Evolutionary conservation across 2,329 filamentous ascomycete genomes (phyloP).

Genomic region (Fusarium acutatum): DNA sequence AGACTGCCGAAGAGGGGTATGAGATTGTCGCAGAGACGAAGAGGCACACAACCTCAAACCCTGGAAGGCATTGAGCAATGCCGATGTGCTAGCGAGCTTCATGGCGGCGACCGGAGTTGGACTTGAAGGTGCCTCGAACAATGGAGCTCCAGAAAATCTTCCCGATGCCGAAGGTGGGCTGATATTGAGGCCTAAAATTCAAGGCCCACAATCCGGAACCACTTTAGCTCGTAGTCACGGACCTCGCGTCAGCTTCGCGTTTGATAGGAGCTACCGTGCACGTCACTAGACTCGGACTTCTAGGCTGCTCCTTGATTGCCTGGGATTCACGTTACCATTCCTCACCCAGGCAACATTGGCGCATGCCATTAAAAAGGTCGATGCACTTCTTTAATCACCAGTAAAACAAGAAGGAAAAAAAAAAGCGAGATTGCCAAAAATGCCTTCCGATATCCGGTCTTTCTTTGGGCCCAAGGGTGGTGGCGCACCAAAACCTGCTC

Average conservation of each 20-base stretch:
- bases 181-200: not conserved
- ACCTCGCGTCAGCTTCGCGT: conserved; percentile 59
- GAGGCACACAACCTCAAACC: conserved; percentile 56
- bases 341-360: conserved; percentile 34
- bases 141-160: conserved; percentile 48
- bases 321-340: conserved; percentile 29
- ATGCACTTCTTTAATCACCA: not conserved
- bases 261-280: conserved; percentile 43
- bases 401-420: not conserved
- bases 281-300: conserved; percentile 44
- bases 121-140: conserved; percentile 37
- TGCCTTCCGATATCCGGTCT: conserved; percentile 89
- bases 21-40: conserved; percentile 52
- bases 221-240: conserved; percentile 50
- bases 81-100: conserved; percentile 55
- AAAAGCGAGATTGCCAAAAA: conserved; percentile 12
- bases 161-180: conserved; percentile 15
- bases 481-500: conserved; percentile 57
- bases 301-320: conserved; percentile 41
- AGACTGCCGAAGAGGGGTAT: conserved; percentile 44
- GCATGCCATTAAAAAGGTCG: conserved; percentile 35
- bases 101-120: conserved; percentile 49
- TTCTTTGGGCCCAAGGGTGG: conserved; percentile 86
- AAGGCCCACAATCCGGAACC: conserved; percentile 28
- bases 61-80: conserved; percentile 61